Conservation (phyloP, 2,329 filamentous ascomycete genomes). For the Leptographium procerum region DNA sequence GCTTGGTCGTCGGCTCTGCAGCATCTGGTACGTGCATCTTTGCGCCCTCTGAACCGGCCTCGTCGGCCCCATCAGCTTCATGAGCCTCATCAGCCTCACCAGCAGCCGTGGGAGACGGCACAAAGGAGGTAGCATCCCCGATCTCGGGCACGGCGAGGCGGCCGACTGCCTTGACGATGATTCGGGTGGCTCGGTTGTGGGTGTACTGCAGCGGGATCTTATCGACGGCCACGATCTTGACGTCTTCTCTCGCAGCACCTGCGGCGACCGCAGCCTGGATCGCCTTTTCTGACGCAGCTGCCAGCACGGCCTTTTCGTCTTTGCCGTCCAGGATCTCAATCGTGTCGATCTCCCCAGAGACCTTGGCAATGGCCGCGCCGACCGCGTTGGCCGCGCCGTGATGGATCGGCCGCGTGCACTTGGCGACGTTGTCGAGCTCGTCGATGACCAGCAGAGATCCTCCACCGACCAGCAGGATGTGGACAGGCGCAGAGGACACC, state of each 20-base stretch:
- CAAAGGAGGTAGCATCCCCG: background rate
- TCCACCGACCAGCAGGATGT: constrained; percentile 51
- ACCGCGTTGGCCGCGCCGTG: constrained; percentile 54
- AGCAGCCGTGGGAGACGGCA: background rate
- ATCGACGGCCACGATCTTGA: constrained; percentile 40
- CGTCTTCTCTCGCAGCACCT: constrained; percentile 31
- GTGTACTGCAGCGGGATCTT: constrained; percentile 43
- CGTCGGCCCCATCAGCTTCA: background rate
- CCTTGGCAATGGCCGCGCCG: constrained; percentile 49
- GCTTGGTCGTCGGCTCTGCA: constrained; percentile 12
- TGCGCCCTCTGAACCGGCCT: background rate
- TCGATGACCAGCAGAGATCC: constrained; percentile 47
- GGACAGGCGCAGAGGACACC: constrained; percentile 44
- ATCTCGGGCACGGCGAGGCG: constrained; percentile 18
- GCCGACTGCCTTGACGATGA: constrained; percentile 48
- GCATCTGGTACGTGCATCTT: constrained; percentile 3
- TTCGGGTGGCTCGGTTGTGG: constrained; percentile 36
- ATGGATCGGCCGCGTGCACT: constrained; percentile 42
- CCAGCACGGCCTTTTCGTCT: constrained; percentile 26
- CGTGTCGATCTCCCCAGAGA: constrained; percentile 40
- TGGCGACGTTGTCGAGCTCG: constrained; percentile 40
- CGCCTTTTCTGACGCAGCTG: constrained; percentile 27
- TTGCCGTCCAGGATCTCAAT: constrained; percentile 28
- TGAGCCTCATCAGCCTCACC: background rate
- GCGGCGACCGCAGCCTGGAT: constrained; percentile 31